Evolutionary conservation across 495 filamentous ascomycete genomes (phyloP).

Genomic region (Aspergillus haitiensis): DNA sequence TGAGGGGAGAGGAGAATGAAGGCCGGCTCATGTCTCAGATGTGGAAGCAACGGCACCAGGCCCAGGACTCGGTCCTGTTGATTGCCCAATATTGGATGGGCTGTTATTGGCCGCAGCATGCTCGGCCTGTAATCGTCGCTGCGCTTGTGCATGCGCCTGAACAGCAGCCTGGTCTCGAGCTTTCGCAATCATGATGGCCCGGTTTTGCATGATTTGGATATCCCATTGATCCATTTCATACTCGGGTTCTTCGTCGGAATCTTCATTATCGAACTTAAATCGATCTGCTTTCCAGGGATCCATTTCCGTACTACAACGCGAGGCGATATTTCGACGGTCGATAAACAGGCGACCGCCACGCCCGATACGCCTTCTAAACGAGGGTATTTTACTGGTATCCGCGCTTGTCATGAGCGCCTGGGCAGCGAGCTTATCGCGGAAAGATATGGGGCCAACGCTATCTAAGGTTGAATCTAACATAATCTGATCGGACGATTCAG

Average conservation of each 20-base stretch:
- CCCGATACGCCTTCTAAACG: constrained; percentile 69
- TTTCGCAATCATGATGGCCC: constrained; percentile 63
- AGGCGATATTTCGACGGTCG: constrained; percentile 63
- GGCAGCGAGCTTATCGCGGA: constrained; percentile 51
- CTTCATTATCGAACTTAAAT: constrained; percentile 76
- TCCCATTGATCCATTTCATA: constrained; percentile 73
- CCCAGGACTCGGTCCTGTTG: constrained; percentile 38
- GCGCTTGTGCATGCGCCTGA: constrained; percentile 45
- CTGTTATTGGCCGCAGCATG: constrained; percentile 36
- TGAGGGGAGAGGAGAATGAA: constrained; percentile 25
- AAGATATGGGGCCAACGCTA: constrained; percentile 41
- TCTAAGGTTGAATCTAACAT: constrained; percentile 47
- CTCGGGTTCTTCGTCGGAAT: constrained; percentile 68
- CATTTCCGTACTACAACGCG: constrained; percentile 51
- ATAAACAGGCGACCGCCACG: constrained; percentile 79
- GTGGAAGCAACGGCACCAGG: constrained; percentile 33
- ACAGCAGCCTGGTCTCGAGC: constrained; percentile 51
- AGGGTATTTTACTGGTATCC: constrained; percentile 51
- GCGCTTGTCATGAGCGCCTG: constrained; percentile 49
- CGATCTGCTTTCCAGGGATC: constrained; percentile 61
- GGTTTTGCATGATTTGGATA: constrained; percentile 67
- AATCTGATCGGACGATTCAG: constrained; percentile 64
- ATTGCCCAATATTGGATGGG: constrained; percentile 30
- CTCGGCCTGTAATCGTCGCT: constrained; percentile 44
- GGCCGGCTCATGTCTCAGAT: constrained; percentile 40